Percentiles rank a stretch among this genome's conserved stretches.
Conservation (phyloP, 306 rosid genomes). For the Datisca glomerata region DNA sequence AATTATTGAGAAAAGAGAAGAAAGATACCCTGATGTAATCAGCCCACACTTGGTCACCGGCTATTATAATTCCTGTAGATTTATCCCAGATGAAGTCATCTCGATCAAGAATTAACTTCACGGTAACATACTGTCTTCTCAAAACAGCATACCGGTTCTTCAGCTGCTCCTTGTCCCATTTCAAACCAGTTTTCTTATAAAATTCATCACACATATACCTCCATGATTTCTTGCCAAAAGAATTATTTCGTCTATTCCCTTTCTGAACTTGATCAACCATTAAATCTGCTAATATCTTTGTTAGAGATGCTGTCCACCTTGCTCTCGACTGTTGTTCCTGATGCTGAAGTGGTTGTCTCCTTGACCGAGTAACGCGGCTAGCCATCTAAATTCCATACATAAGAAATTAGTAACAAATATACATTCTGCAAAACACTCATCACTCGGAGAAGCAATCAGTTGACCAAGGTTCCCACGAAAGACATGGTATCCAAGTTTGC, state of each 20-base stretch:
- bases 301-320: constrained; percentile 50
- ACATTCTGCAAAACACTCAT: neutral
- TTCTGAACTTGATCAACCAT: constrained; percentile 55
- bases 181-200: constrained; percentile 42
- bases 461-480: no score
- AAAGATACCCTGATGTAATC: constrained; percentile 48
- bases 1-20: no score
- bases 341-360: constrained; percentile 31
- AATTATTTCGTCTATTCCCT: constrained; percentile 38
- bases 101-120: constrained; percentile 42
- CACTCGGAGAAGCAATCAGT: no score
- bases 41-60: constrained; percentile 42
- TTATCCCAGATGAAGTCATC: constrained; percentile 54
- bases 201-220: constrained; percentile 49
- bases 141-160: constrained; percentile 57
- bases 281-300: constrained; percentile 46
- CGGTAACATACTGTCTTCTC: constrained; percentile 45
- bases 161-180: constrained; percentile 74
- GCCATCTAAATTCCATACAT: constrained; percentile 28
- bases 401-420: constrained; percentile 2
- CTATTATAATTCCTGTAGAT: constrained; percentile 40
- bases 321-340: constrained; percentile 58
- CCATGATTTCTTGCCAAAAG: constrained; percentile 66
- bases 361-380: constrained; percentile 30
- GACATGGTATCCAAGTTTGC: no score